Percentiles rank a stretch among this genome's conserved stretches.
phyloP scores from a whole-genome alignment of 371 early-diverging fungal species.

The Rhizomucor miehei region DNA sequence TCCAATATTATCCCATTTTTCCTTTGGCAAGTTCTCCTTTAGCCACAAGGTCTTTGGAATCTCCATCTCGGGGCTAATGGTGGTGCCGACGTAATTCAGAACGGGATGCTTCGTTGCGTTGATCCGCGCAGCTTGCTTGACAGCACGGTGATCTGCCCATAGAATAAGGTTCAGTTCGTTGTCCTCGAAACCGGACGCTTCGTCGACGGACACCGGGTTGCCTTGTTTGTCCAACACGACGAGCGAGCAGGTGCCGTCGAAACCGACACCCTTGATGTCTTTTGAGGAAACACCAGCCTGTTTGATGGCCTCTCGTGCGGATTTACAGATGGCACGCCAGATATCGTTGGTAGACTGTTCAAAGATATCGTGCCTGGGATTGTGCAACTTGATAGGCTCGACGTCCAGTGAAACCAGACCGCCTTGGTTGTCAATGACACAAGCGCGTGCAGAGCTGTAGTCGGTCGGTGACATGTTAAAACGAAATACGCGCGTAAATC shows the following conservation, averaged over 20 bases:
- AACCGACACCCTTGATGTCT: conserved; percentile 63
- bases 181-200: conserved; percentile 33
- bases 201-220: conserved; percentile 51
- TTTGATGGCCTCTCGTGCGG: conserved; percentile 41
- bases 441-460: conserved; percentile 54
- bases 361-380: conserved; percentile 55
- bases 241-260: conserved; percentile 78
- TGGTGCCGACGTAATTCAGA: conserved; percentile 62
- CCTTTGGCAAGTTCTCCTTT: conserved; percentile 49
- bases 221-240: conserved; percentile 56
- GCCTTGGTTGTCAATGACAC: conserved; percentile 54
- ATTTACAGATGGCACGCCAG: conserved; percentile 56
- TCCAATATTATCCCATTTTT: conserved; percentile 48
- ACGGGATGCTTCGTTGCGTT: conserved; percentile 58
- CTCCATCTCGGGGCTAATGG: conserved; percentile 74
- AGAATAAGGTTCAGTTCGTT: conserved; percentile 60
- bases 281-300: conserved; percentile 27
- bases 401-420: conserved; percentile 47
- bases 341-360: conserved; percentile 72
- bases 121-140: conserved; percentile 62
- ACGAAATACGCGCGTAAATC: background rate
- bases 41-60: conserved; percentile 75
- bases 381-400: conserved; percentile 40
- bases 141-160: conserved; percentile 79
- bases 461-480: background rate